A percentile compares a stretch with the other conserved stretches of the same genome.
Evolutionary conservation across 441 rosid genomes (phyloP).

Genomic region (Sinapis alba): DNA sequence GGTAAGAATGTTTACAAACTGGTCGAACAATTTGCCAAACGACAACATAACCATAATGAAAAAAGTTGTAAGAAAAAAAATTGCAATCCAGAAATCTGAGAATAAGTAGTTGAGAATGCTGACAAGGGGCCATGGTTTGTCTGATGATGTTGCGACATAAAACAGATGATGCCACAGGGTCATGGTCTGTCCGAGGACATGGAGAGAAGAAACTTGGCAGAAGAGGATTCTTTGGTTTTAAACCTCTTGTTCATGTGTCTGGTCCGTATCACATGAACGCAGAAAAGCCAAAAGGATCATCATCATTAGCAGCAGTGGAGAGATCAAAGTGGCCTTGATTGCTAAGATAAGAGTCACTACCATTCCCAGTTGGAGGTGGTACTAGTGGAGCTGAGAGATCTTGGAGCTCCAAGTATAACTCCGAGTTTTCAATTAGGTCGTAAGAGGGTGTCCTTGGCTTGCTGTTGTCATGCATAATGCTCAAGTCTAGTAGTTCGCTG

Average conservation of each 20-base stretch:
- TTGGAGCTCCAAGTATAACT: slow-evolving; percentile 34
- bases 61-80: not conserved
- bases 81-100: not conserved
- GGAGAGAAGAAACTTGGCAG: slow-evolving; percentile 6
- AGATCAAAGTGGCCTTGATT: slow-evolving; percentile 20
- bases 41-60: no score
- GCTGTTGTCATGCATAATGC: slow-evolving; percentile 9
- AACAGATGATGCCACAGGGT: not conserved
- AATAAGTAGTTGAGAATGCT: not conserved
- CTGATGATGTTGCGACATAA: not conserved
- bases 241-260: not conserved
- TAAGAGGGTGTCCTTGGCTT: slow-evolving; percentile 3
- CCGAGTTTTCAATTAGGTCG: slow-evolving; percentile 11
- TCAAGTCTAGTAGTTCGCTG: slow-evolving; percentile 42
- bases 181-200: not conserved
- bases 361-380: slow-evolving; percentile 18
- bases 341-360: not conserved
- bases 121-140: not conserved
- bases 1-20: not conserved
- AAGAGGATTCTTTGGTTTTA: not conserved
- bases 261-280: slow-evolving; percentile 9
- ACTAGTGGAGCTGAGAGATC: slow-evolving; percentile 35
- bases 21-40: no score
- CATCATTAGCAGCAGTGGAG: slow-evolving; percentile 17
- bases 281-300: slow-evolving; percentile 14